Evolutionary conservation across 2,329 filamentous ascomycete genomes (phyloP).

Genomic region (Pseudogymnoascus sp.): DNA sequence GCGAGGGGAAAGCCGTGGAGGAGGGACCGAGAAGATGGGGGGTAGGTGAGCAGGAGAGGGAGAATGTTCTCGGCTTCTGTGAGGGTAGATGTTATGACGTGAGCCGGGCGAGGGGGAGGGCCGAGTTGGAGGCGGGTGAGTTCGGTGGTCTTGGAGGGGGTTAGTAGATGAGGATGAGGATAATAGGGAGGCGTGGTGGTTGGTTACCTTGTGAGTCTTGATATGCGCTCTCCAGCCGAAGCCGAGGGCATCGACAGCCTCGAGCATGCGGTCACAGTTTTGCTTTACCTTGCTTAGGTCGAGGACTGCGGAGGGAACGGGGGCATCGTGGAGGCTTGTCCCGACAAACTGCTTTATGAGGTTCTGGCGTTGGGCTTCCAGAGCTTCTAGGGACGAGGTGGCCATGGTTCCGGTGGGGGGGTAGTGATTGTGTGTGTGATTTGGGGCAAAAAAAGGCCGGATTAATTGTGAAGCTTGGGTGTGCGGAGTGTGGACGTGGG

Average conservation of each 20-base stretch:
- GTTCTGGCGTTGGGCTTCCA: constrained; percentile 29
- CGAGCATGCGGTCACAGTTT: constrained; percentile 66
- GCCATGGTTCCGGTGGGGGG: constrained; percentile 17
- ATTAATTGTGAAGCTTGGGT: neutral
- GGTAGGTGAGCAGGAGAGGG: constrained; percentile 50
- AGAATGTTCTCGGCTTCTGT: constrained; percentile 61
- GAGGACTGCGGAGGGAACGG: constrained; percentile 59
- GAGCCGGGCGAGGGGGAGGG: constrained; percentile 33
- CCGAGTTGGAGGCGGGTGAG: constrained; percentile 64
- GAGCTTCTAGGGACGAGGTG: constrained; percentile 19
- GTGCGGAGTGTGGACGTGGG: neutral
- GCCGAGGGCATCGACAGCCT: constrained; percentile 48
- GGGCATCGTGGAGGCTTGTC: constrained; percentile 49
- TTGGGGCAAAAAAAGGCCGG: neutral
- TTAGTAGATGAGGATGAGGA: constrained; percentile 1
- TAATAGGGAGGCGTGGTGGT: neutral
- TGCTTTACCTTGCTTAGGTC: constrained; percentile 56
- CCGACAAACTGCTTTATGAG: constrained; percentile 45
- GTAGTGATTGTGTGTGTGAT: neutral
- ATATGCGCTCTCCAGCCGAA: constrained; percentile 69
- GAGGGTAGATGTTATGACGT: constrained; percentile 67
- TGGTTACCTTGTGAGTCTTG: constrained; percentile 69
- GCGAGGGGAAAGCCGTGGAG: constrained; percentile 62
- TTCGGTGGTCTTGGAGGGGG: constrained; percentile 49
- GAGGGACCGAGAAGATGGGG: constrained; percentile 15